Percentiles rank a stretch among this genome's conserved stretches.
Conservation (phyloP, 2,329 filamentous ascomycete genomes). For the Paracoccidioides brasiliensis region DNA sequence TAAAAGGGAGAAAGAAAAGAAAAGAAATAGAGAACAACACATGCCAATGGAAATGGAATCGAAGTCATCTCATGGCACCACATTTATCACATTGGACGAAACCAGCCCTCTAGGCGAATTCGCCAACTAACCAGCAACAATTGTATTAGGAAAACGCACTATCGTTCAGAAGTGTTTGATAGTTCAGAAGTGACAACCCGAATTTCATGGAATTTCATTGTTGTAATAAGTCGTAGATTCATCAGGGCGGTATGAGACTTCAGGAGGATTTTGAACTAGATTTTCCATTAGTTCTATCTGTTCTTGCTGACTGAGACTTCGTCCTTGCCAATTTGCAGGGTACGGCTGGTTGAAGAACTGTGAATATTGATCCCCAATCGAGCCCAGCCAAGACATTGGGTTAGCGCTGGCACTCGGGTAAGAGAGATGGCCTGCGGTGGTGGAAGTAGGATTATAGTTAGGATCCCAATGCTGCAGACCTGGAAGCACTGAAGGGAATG, state of each 20-base stretch:
- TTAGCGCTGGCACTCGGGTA: constrained; percentile 24
- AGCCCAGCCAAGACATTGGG: constrained; percentile 31
- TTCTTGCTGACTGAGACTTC: constrained; percentile 64
- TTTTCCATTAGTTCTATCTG: constrained; percentile 72
- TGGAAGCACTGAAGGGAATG: constrained; percentile 28
- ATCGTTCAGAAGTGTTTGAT: neutral
- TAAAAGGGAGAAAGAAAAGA: neutral
- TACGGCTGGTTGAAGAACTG: constrained; percentile 36
- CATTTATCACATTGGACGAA: neutral
- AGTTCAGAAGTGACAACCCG: neutral
- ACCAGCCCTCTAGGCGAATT: neutral
- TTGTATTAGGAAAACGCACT: neutral
- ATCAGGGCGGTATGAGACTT: constrained; percentile 29
- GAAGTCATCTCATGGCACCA: neutral
- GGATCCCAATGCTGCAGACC: constrained; percentile 32
- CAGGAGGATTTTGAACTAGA: constrained; percentile 48
- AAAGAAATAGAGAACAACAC: neutral
- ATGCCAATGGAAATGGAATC: no score
- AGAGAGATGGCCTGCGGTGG: constrained; percentile 23
- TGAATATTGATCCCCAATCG: constrained; percentile 35
- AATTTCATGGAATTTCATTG: constrained; percentile 12
- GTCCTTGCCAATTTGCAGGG: constrained; percentile 41
- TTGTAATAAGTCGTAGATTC: constrained; percentile 32
- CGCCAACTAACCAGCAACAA: neutral
- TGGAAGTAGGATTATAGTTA: constrained; percentile 26